Conservation (phyloP, 768 basidiomycete genomes). For the Xerocomellus amylosporus region DNA sequence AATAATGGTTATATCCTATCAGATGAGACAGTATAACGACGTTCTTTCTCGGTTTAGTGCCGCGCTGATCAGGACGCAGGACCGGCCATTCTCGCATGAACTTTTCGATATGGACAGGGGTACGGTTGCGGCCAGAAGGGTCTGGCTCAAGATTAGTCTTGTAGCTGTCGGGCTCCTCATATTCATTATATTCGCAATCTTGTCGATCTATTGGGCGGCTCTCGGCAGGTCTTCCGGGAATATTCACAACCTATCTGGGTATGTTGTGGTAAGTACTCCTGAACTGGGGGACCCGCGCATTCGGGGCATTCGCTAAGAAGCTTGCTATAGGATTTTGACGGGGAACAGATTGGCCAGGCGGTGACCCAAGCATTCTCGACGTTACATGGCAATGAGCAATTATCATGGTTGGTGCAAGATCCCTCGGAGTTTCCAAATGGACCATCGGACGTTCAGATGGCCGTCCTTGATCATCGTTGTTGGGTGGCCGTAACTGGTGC, state of each 20-base stretch:
- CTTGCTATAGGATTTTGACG: constrained; percentile 55
- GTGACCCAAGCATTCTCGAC: constrained; percentile 40
- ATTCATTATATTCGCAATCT: constrained; percentile 45
- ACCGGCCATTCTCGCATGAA: constrained; percentile 30
- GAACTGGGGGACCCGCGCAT: background rate
- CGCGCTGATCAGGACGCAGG: constrained; percentile 13
- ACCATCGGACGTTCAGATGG: constrained; percentile 38
- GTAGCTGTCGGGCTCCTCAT: constrained; percentile 36
- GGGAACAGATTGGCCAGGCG: constrained; percentile 46
- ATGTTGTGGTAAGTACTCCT: constrained; percentile 49
- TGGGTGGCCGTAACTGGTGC: constrained; percentile 58
- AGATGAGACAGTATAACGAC: constrained; percentile 10
- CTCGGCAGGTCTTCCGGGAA: constrained; percentile 43
- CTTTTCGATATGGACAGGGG: constrained; percentile 28
- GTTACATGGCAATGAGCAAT: constrained; percentile 28
- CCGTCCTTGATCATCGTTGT: constrained; percentile 46
- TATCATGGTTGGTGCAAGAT: constrained; percentile 47
- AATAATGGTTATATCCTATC: background rate
- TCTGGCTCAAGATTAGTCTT: constrained; percentile 43
- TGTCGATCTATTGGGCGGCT: constrained; percentile 63
- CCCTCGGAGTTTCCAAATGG: constrained; percentile 47
- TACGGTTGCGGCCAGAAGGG: constrained; percentile 32
- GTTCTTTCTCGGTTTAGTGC: background rate
- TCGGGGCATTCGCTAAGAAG: background rate
- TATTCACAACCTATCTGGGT: constrained; percentile 46